A percentile compares a stretch with the other conserved stretches of the same genome.
Conservation (phyloP, 2,329 filamentous ascomycete genomes). For the Biscogniauxia marginata region DNA sequence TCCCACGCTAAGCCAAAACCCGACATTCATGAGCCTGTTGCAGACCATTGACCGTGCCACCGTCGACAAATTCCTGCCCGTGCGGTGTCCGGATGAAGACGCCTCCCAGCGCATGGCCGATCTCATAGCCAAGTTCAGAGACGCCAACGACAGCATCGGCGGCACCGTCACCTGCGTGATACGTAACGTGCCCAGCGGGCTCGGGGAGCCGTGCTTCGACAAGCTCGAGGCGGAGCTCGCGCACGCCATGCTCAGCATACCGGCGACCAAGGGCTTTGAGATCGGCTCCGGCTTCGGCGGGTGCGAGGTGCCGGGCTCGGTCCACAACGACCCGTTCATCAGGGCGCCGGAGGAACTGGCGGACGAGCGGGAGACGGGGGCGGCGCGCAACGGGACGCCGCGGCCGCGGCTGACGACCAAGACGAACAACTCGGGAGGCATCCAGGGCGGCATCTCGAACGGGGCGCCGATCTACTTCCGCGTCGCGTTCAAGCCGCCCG, state of each 20-base stretch:
- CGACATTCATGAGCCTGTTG: slow-evolving; percentile 72
- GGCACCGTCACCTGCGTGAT: slow-evolving; percentile 97
- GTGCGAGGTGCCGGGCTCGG: slow-evolving; percentile 81
- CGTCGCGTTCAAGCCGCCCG: slow-evolving; percentile 90
- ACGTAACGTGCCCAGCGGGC: slow-evolving; percentile 76
- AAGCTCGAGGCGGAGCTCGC: slow-evolving; percentile 90
- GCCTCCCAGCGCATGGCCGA: slow-evolving; percentile 71
- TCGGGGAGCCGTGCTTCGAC: slow-evolving; percentile 93
- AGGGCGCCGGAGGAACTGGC: slow-evolving; percentile 47
- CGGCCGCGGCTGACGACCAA: slow-evolving; percentile 72
- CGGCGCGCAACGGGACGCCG: slow-evolving; percentile 43
- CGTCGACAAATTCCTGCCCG: slow-evolving; percentile 82
- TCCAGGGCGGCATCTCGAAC: slow-evolving; percentile 94
- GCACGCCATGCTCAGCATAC: slow-evolving; percentile 93
- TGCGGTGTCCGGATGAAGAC: slow-evolving; percentile 75
- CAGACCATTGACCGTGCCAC: slow-evolving; percentile 67
- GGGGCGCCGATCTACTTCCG: slow-evolving; percentile 93
- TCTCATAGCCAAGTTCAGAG: slow-evolving; percentile 74
- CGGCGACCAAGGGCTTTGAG: slow-evolving; percentile 92
- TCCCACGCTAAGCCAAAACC: slow-evolving; percentile 70
- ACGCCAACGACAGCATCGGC: slow-evolving; percentile 83
- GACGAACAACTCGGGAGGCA: slow-evolving; percentile 93
- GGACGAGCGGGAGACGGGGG: slow-evolving; percentile 44
- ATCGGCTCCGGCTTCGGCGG: slow-evolving; percentile 91
- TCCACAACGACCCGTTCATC: slow-evolving; percentile 87